These are phyloP conservation scores for Vitis labrusca DNA, from an alignment of 164 flowering plant genomes.

Conservation along the genomic window DNA sequence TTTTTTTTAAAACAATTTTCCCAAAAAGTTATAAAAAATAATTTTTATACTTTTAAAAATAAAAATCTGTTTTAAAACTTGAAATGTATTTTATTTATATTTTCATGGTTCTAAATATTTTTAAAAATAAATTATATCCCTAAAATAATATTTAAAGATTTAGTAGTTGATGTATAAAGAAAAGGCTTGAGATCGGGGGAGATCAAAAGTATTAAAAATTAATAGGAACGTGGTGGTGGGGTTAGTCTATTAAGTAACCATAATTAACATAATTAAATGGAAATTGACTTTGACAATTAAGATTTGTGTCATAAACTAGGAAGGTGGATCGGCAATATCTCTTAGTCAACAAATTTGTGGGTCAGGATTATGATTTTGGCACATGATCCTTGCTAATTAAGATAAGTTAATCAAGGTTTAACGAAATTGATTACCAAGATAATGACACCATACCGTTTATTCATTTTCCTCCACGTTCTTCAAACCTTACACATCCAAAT, in stretches of 20 bases:
- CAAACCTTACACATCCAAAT: too few relatives aligned
- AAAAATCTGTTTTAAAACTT: too few relatives aligned
- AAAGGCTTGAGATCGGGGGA: too few relatives aligned
- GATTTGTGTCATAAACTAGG: neutral
- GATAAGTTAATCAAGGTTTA: neutral
- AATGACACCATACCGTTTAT: neutral
- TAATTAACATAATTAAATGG: neutral
- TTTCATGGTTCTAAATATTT: too few relatives aligned
- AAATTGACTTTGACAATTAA: slow-evolving; percentile 7
- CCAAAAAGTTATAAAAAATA: too few relatives aligned
- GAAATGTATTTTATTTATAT: too few relatives aligned
- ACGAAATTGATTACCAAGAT: neutral
- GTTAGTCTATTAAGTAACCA: neutral
- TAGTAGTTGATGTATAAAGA: too few relatives aligned
- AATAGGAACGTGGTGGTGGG: slow-evolving; percentile 4
- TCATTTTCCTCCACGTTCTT: too few relatives aligned
- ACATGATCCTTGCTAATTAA: slow-evolving; percentile 1
- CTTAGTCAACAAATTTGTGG: neutral
- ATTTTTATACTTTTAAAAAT: too few relatives aligned
- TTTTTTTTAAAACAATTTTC: too few relatives aligned
- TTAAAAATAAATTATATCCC: too few relatives aligned
- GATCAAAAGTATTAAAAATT: neutral
- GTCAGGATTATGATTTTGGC: neutral
- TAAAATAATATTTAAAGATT: too few relatives aligned
- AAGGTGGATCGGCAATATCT: neutral